Evolutionary conservation across 139 green algal genomes (phyloP).

Genomic region (Parachlorella kessleri): DNA sequence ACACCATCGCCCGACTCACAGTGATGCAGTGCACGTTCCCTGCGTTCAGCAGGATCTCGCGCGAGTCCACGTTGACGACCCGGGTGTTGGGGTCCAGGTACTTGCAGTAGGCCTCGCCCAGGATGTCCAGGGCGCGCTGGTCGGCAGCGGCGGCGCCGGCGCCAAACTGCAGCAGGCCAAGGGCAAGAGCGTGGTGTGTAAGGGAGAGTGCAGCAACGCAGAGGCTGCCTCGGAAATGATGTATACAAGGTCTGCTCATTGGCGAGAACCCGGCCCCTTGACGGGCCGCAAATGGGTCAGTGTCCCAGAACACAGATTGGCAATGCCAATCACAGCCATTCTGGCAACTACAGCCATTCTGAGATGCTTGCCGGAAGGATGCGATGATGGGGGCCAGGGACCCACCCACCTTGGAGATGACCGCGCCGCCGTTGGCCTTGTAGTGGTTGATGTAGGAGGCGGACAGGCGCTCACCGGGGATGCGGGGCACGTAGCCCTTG

Average conservation of each 20-base stretch:
- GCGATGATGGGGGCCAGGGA: no score
- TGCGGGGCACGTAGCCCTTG: slow-evolving; percentile 60
- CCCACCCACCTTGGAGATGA: slow-evolving; percentile 66
- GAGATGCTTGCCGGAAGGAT: no score
- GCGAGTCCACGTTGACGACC: slow-evolving; percentile 60
- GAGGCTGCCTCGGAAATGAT: no score
- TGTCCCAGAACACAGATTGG: no score
- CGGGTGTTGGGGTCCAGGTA: slow-evolving; percentile 20
- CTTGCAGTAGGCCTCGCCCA: slow-evolving; percentile 58
- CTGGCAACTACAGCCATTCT: no score
- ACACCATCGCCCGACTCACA: no score
- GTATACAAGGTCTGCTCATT: no score
- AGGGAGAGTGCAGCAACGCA: no score
- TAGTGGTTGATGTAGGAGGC: slow-evolving; percentile 88
- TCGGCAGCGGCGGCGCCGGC: slow-evolving; percentile 41
- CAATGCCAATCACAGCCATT: no score
- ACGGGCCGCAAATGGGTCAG: no score
- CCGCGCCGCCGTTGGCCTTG: slow-evolving; percentile 66
- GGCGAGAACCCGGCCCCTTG: no score
- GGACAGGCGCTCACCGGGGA: slow-evolving; percentile 53
- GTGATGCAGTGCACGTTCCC: slow-evolving; percentile 85
- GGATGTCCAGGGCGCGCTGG: slow-evolving; percentile 49
- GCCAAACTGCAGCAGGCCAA: slow-evolving; percentile 25
- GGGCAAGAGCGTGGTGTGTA: no score
- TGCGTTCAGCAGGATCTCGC: slow-evolving; percentile 72